These are phyloP conservation scores for Microbotryum silenes-acaulis DNA, from an alignment of 1,284 basidiomycete genomes.

Conservation along the genomic window DNA sequence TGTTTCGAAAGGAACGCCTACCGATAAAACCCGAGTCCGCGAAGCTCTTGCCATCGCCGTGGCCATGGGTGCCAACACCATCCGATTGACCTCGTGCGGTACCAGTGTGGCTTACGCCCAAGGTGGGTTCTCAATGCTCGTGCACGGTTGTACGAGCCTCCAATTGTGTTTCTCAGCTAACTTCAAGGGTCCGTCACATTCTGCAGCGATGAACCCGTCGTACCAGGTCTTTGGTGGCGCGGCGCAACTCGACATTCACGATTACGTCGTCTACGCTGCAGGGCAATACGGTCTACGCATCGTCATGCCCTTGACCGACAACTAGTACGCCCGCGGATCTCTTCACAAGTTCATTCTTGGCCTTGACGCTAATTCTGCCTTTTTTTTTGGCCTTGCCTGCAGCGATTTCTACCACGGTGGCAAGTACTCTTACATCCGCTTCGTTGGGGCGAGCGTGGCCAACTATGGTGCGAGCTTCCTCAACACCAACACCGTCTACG, in stretches of 20 bases:
- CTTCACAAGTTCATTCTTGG: background rate
- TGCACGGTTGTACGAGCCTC: no score
- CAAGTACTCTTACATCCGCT: slow-evolving; percentile 20
- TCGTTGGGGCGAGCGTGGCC: background rate
- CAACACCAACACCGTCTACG: slow-evolving; percentile 1
- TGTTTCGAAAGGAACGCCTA: slow-evolving; percentile 5
- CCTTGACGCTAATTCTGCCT: background rate
- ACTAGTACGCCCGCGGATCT: slow-evolving; percentile 3
- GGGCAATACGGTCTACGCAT: slow-evolving; percentile 22
- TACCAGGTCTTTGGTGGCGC: no score
- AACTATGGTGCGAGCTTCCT: slow-evolving; percentile 15
- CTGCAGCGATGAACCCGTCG: no score
- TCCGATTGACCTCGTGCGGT: slow-evolving; percentile 13
- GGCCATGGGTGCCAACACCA: slow-evolving; percentile 26
- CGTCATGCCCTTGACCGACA: slow-evolving; percentile 18
- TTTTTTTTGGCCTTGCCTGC: background rate
- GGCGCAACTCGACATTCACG: slow-evolving; percentile 2
- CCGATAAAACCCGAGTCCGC: slow-evolving; percentile 24
- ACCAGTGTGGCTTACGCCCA: slow-evolving; percentile 5
- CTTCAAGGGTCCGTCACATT: no score
- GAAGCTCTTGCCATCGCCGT: slow-evolving; percentile 25
- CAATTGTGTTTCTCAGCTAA: no score
- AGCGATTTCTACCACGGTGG: slow-evolving; percentile 12
- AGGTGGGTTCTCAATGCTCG: no score
- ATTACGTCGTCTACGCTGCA: slow-evolving; percentile 23